Evolutionary conservation across 192 early-diverging fungal species (phyloP).

Genomic region (Pecoramyces ruminantium): DNA sequence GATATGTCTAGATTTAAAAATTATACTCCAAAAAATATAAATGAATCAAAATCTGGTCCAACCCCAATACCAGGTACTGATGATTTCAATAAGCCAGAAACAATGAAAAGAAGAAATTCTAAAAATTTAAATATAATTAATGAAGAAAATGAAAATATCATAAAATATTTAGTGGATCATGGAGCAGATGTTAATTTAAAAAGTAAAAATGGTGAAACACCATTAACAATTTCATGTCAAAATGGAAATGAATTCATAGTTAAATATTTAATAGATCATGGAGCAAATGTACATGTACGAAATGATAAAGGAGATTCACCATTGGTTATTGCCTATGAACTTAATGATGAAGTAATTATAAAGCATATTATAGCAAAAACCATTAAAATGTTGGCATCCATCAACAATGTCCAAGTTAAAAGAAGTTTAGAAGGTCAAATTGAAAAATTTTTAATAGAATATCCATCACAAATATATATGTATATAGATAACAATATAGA

Average conservation of each 20-base stretch:
- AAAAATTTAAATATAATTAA: too few species aligned
- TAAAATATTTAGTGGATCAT: not conserved
- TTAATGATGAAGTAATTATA: not conserved
- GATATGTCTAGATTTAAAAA: too few species aligned
- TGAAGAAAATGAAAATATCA: not conserved
- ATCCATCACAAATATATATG: not conserved
- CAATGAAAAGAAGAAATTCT: too few species aligned
- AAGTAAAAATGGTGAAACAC: not conserved
- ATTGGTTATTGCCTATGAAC: not conserved
- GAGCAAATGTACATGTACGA: not conserved
- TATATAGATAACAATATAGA: not conserved
- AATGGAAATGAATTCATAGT: not conserved
- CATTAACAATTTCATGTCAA: not conserved
- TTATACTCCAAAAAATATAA: too few species aligned
- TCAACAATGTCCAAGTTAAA: not conserved
- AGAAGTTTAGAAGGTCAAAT: not conserved
- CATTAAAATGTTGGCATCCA: not conserved
- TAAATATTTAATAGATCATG: not conserved
- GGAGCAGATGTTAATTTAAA: not conserved
- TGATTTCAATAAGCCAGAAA: not conserved
- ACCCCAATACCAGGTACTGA: not conserved
- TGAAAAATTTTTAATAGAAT: not conserved
- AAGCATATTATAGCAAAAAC: not conserved
- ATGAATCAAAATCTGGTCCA: not conserved
- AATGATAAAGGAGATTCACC: not conserved